phyloP scores from a whole-genome alignment of 164 flowering plant genomes.

The Nymphaea thermarum region DNA sequence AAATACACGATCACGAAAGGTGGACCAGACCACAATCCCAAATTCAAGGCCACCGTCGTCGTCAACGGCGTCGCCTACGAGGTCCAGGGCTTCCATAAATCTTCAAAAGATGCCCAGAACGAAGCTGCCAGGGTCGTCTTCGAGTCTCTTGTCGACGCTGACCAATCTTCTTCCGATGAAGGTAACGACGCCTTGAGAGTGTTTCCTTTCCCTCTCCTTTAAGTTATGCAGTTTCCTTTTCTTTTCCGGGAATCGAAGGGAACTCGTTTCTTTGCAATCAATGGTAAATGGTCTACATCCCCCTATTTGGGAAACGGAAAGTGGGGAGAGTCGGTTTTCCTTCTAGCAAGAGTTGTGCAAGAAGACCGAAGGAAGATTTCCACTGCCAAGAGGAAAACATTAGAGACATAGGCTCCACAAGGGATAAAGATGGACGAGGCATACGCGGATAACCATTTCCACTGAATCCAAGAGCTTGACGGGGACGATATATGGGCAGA shows the following conservation, averaged over 20 bases:
- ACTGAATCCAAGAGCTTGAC: too few species aligned
- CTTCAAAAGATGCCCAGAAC: conserved; percentile 41
- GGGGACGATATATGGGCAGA: too few species aligned
- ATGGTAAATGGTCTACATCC: too few species aligned
- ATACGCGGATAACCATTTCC: too few species aligned
- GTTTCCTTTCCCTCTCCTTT: neutral
- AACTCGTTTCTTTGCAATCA: neutral
- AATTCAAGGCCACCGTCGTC: conserved; percentile 30
- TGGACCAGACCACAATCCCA: conserved; percentile 31
- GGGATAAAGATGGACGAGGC: too few species aligned
- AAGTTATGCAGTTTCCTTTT: neutral
- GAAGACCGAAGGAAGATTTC: too few species aligned
- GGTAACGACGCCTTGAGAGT: too few species aligned
- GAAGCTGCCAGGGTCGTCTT: conserved; percentile 28
- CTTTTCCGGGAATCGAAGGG: neutral
- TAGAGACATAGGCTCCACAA: too few species aligned
- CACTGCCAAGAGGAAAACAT: too few species aligned
- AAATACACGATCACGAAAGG: conserved; percentile 18
- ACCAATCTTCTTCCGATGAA: neutral
- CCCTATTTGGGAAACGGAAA: neutral
- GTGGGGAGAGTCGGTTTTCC: too few species aligned
- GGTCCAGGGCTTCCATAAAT: conserved; percentile 2
- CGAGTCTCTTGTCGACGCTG: conserved; percentile 2
- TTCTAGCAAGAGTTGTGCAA: too few species aligned
- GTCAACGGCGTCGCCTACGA: conserved; percentile 24